Percentiles rank a stretch among this genome's conserved stretches.
phyloP scores from a whole-genome alignment of 140 eudicot genomes.

The Anethum foeniculum region DNA sequence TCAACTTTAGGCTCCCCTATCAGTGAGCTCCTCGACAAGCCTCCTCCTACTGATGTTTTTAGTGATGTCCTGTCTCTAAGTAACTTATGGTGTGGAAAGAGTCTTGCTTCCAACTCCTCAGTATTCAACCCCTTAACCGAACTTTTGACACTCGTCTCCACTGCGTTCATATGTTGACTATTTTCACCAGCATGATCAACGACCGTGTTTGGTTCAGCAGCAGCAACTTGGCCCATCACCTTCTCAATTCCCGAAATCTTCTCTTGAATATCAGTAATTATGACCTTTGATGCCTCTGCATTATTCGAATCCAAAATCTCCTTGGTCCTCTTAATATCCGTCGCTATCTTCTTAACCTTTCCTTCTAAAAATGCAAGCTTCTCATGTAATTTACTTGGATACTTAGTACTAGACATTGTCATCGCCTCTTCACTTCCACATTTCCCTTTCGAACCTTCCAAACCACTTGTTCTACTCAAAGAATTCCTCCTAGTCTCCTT shows the following conservation, averaged over 20 bases:
- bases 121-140: constrained; percentile 52
- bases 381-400: constrained; percentile 77
- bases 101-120: constrained; percentile 75
- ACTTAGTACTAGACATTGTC: constrained; percentile 22
- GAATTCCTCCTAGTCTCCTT: constrained; percentile 29
- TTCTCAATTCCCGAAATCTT: constrained; percentile 90
- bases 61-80: constrained; percentile 55
- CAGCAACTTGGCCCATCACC: constrained; percentile 68
- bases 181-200: constrained; percentile 17
- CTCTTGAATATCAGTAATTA: constrained; percentile 75
- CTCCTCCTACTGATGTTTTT: constrained; percentile 31
- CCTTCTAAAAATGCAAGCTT: constrained; percentile 92
- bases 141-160: constrained; percentile 20
- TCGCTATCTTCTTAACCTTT: constrained; percentile 78
- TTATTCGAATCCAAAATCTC: constrained; percentile 87
- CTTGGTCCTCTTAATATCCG: constrained; percentile 84
- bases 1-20: constrained; percentile 7
- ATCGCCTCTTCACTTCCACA: constrained; percentile 18
- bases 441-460: constrained; percentile 32
- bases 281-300: constrained; percentile 71
- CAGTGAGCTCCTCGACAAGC: constrained; percentile 7
- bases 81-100: constrained; percentile 82
- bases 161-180: background rate
- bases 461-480: constrained; percentile 22
- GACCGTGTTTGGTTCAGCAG: constrained; percentile 24